Conservation (phyloP, 129 eudicot species). For the Helianthus annuus region DNA sequence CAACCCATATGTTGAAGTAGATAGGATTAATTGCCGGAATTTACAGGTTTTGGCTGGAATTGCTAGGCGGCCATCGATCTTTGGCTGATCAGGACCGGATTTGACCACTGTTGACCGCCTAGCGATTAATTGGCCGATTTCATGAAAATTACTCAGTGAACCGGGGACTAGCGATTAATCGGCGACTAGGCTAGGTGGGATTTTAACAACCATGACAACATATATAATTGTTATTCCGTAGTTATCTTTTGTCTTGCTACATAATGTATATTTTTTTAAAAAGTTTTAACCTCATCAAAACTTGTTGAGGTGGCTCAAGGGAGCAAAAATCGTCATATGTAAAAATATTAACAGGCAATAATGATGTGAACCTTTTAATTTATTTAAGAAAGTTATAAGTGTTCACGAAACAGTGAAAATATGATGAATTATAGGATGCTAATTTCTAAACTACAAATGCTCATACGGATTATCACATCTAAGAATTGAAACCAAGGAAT, state of each 20-base stretch:
- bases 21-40: too few relatives aligned
- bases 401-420: not conserved
- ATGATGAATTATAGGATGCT: not conserved
- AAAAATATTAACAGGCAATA: not conserved
- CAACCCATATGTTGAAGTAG: too few relatives aligned
- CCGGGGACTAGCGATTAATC: too few relatives aligned
- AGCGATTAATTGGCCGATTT: too few relatives aligned
- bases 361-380: not conserved
- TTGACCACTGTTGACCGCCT: too few relatives aligned
- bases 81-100: too few relatives aligned
- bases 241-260: not conserved
- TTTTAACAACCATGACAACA: not conserved
- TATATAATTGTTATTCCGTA: not conserved
- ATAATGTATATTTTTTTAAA: not conserved
- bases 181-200: too few relatives aligned
- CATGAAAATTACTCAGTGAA: too few relatives aligned
- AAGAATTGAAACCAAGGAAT: not conserved
- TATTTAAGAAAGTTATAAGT: not conserved
- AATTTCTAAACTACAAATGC: not conserved
- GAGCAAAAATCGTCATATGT: not conserved
- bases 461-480: conserved; percentile 1
- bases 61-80: too few relatives aligned
- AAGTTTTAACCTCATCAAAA: not conserved
- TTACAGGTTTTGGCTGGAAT: too few relatives aligned
- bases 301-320: not conserved